Evolutionary conservation across 108 stramenopile species (phyloP).

Genomic region (Chaetoceros tenuissimus): DNA sequence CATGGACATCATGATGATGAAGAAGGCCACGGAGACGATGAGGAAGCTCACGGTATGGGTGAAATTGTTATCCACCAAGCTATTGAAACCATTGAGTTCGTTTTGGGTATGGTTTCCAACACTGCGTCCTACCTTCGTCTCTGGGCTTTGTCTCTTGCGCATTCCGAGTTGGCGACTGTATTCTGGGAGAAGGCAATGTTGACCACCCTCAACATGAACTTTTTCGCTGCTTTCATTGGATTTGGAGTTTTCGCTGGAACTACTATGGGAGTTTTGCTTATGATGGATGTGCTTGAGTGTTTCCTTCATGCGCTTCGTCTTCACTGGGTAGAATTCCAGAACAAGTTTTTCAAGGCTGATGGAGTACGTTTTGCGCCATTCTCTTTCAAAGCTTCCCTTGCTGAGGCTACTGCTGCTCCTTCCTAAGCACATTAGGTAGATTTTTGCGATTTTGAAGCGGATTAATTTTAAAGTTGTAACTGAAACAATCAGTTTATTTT

Average conservation of each 20-base stretch:
- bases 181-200: constrained; percentile 99
- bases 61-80: constrained; percentile 93
- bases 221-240: constrained; percentile 89
- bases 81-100: constrained; percentile 99
- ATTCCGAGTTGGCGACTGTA: constrained; percentile 96
- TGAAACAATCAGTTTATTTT: too few relatives aligned
- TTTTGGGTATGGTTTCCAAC: constrained; percentile 97
- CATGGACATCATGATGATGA: constrained; percentile 37
- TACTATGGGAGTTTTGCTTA: constrained; percentile 92
- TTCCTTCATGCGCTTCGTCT: constrained; percentile 98
- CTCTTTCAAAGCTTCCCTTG: constrained; percentile 75
- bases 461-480: too few relatives aligned
- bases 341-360: constrained; percentile 97
- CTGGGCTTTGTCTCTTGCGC: constrained; percentile 97
- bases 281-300: constrained; percentile 99
- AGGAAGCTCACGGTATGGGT: constrained; percentile 82
- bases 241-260: constrained; percentile 94
- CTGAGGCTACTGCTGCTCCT: constrained; percentile 39
- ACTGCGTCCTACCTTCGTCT: constrained; percentile 99
- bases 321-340: constrained; percentile 99
- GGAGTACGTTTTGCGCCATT: constrained; percentile 89
- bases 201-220: constrained; percentile 83
- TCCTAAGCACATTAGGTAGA: background rate
- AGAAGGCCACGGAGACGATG: constrained; percentile 46
- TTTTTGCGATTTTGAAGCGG: too few relatives aligned